Percentiles rank a stretch among this genome's conserved stretches.
Evolutionary conservation across 2,329 filamentous ascomycete genomes (phyloP).

Genomic region (Penicillium capsulatum): DNA sequence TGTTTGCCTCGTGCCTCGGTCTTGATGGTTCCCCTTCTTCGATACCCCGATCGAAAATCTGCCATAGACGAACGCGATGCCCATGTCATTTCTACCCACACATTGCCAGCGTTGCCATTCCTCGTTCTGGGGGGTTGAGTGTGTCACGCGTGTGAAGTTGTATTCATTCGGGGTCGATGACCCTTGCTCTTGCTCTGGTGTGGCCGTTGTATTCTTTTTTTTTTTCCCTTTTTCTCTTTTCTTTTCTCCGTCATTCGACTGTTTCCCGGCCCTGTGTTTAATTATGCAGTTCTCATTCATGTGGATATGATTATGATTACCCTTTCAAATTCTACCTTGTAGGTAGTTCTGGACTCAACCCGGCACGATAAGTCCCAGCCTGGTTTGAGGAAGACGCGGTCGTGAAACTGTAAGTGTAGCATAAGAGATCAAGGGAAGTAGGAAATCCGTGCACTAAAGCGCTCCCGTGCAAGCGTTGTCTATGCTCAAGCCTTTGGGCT

Average conservation of each 20-base stretch:
- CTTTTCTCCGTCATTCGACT: too few species aligned
- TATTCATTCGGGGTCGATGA: background rate
- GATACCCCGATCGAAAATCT: conserved; percentile 13
- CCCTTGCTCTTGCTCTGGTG: conserved; percentile 3
- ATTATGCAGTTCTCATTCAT: conserved; percentile 18
- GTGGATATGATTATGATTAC: conserved; percentile 19
- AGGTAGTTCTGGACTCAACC: too few species aligned
- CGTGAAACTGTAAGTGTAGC: too few species aligned
- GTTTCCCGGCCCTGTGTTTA: conserved; percentile 8
- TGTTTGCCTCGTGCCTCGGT: conserved; percentile 1
- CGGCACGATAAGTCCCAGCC: too few species aligned
- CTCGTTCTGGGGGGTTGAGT: background rate
- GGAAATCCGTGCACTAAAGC: too few species aligned
- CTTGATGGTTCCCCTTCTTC: conserved; percentile 1
- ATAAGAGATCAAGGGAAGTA: too few species aligned
- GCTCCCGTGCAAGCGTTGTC: too few species aligned
- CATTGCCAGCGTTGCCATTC: conserved; percentile 10
- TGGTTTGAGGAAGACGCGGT: too few species aligned
- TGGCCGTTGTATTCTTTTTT: conserved; percentile 3
- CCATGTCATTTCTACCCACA: conserved; percentile 4
- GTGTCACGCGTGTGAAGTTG: background rate
- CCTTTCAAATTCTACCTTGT: too few species aligned
- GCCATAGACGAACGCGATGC: conserved; percentile 21
- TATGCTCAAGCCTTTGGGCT: too few species aligned
- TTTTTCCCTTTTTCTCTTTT: conserved; percentile 1